These are phyloP conservation scores for Thelonectria olida DNA, from an alignment of 2,329 filamentous ascomycete species.

Conservation along the genomic window DNA sequence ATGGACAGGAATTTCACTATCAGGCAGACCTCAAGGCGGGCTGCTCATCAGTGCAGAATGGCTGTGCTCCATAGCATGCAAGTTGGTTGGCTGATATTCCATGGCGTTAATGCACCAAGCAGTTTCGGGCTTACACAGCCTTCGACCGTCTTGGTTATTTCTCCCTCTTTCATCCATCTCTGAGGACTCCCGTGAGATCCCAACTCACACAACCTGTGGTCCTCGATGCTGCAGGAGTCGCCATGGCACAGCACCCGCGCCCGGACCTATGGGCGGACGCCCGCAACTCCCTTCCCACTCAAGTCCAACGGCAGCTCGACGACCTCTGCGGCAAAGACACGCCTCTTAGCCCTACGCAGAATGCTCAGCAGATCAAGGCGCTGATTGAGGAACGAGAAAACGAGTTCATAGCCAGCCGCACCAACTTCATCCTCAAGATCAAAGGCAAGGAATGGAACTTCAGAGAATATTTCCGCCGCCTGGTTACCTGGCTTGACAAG, in stretches of 20 bases:
- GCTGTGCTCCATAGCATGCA: no score
- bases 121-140: no score
- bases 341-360: neutral
- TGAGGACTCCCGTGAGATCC: no score
- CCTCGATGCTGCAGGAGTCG: neutral
- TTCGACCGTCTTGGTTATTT: no score
- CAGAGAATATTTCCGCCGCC: neutral
- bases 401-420: neutral
- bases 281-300: neutral
- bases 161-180: no score
- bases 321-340: neutral
- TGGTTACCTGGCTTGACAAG: neutral
- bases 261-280: neutral
- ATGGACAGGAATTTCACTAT: no score
- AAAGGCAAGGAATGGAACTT: neutral
- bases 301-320: neutral
- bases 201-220: no score
- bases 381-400: neutral
- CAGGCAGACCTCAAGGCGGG: no score
- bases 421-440: neutral
- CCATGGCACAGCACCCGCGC: neutral
- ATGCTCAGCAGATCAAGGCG: neutral
- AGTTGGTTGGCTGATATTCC: no score
- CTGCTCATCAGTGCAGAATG: no score
- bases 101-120: no score